phyloP scores from a whole-genome alignment of 139 green algal genomes.

The Closterium sp. region DNA sequence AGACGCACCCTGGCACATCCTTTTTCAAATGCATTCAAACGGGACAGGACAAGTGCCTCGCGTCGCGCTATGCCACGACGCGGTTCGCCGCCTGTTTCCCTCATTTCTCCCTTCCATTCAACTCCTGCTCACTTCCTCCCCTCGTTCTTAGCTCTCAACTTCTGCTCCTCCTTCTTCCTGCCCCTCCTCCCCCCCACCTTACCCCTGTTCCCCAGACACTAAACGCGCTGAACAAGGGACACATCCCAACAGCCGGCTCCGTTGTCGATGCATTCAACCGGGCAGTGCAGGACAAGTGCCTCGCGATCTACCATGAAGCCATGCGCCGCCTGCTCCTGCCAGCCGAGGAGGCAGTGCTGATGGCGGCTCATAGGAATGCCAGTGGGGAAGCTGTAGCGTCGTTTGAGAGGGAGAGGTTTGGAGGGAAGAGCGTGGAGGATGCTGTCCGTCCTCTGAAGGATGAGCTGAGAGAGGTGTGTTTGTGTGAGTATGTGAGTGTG shows the following conservation, averaged over 20 bases:
- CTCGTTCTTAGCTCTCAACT: background rate
- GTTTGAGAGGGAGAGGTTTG: conserved; percentile 51
- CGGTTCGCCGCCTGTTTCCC: background rate
- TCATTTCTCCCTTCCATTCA: background rate
- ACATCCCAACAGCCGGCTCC: conserved; percentile 72
- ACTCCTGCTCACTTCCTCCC: background rate
- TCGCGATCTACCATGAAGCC: conserved; percentile 3
- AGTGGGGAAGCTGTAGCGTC: background rate
- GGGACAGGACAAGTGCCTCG: conserved; percentile 26
- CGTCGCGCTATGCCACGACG: background rate
- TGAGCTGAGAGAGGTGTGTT: conserved; percentile 11
- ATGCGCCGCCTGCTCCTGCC: conserved; percentile 11
- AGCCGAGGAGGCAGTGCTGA: background rate
- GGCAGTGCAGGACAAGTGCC: conserved; percentile 41
- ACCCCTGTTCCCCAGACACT: conserved; percentile 26
- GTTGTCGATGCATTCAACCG: conserved; percentile 76
- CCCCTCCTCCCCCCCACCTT: background rate
- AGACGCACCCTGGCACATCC: conserved; percentile 73
- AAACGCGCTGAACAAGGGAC: conserved; percentile 66
- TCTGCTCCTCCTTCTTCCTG: background rate
- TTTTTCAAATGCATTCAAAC: conserved; percentile 78
- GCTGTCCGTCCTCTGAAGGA: background rate
- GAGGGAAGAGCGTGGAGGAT: conserved; percentile 51
- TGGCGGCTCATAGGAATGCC: conserved; percentile 40
- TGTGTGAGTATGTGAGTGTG: no score